phyloP scores from a whole-genome alignment of 495 filamentous ascomycete genomes.

The Neurospora sp. region DNA sequence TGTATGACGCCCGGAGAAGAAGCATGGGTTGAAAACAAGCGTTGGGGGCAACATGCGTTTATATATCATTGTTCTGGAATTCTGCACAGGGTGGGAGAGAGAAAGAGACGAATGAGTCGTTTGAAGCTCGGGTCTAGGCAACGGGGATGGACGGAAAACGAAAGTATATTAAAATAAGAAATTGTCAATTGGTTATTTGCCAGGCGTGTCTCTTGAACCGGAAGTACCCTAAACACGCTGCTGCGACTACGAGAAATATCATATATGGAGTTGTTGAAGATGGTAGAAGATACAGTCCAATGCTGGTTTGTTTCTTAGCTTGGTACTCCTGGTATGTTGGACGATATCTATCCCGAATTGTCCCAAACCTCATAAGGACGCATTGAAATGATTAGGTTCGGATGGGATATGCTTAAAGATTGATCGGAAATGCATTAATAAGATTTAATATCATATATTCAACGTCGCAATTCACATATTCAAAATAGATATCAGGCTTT shows the following conservation, averaged over 20 bases:
- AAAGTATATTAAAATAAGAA: neutral
- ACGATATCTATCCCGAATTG: no score
- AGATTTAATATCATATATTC: no score
- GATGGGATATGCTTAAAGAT: no score
- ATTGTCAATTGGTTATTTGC: neutral
- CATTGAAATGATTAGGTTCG: no score
- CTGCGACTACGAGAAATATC: neutral
- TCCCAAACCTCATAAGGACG: no score
- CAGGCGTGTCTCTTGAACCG: neutral
- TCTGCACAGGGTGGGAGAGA: neutral
- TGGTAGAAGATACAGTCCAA: neutral
- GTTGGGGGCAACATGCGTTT: neutral
- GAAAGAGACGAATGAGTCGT: neutral
- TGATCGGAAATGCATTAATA: no score
- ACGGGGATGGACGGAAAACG: neutral
- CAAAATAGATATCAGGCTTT: no score
- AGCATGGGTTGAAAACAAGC: neutral
- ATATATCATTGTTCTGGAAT: neutral
- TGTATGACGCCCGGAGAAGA: neutral
- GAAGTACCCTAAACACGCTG: neutral
- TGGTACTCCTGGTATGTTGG: no score
- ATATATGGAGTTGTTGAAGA: neutral
- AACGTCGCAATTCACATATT: no score
- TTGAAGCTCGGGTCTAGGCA: neutral
- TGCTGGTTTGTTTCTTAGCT: no score